These are phyloP conservation scores for Akebia trifoliata DNA, from an alignment of 164 flowering plant genomes.

Conservation along the genomic window DNA sequence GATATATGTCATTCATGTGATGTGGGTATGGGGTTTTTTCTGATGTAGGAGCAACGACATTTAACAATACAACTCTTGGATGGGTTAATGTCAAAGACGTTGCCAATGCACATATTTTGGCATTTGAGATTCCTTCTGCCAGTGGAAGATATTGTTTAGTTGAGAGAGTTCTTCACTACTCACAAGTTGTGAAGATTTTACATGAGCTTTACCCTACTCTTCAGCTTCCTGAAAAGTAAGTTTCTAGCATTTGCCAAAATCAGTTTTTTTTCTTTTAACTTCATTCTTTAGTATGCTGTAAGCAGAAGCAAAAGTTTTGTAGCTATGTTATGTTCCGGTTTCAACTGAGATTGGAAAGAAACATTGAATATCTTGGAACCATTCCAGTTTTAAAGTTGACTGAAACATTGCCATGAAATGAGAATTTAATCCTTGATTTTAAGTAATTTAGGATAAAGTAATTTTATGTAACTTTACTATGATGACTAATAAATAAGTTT, in stretches of 20 bases:
- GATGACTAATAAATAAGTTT: too few species aligned
- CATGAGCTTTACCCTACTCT: conserved; percentile 38
- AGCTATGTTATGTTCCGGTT: too few species aligned
- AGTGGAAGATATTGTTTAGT: conserved; percentile 57
- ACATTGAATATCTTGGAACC: too few species aligned
- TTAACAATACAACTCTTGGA: conserved; percentile 29
- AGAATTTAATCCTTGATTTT: too few species aligned
- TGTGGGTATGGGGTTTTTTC: neutral
- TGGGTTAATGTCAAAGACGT: conserved; percentile 66
- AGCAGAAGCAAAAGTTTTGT: too few species aligned
- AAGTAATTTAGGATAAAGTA: too few species aligned
- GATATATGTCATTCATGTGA: neutral
- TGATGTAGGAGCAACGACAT: conserved; percentile 35
- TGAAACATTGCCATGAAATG: too few species aligned
- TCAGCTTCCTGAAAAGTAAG: conserved; percentile 48
- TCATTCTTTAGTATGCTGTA: too few species aligned
- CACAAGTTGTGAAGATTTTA: conserved; percentile 37
- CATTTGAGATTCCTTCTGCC: conserved; percentile 57
- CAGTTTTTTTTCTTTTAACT: too few species aligned
- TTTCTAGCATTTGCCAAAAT: neutral
- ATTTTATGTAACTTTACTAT: too few species aligned
- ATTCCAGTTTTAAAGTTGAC: too few species aligned
- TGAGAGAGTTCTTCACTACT: conserved; percentile 33
- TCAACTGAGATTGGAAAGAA: too few species aligned
- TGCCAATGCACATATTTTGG: conserved; percentile 55